A percentile compares a stretch with the other conserved stretches of the same genome.
phyloP scores from a whole-genome alignment of 1,139 yeast genomes.

The Blastobotrys ciferrii region DNA sequence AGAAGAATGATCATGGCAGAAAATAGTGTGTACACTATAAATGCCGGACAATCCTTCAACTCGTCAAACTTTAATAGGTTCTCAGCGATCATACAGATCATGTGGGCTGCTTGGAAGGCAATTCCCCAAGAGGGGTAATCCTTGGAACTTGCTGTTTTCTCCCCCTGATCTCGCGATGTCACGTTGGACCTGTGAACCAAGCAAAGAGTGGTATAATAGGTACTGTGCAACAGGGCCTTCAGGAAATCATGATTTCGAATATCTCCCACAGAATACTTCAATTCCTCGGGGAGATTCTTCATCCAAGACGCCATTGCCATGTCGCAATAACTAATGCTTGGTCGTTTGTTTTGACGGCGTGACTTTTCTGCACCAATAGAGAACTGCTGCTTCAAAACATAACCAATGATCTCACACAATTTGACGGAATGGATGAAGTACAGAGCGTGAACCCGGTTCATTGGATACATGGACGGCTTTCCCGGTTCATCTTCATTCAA shows the following conservation, averaged over 20 bases:
- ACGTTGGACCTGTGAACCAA: constrained; percentile 72
- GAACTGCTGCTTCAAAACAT: constrained; percentile 68
- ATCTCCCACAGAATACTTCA: constrained; percentile 63
- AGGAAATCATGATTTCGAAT: constrained; percentile 51
- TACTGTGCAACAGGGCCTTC: constrained; percentile 63
- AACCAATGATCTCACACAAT: constrained; percentile 71
- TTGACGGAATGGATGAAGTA: constrained; percentile 65
- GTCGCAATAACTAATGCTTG: constrained; percentile 70
- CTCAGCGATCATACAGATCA: constrained; percentile 67
- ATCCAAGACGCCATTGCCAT: constrained; percentile 81
- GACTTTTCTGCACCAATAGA: constrained; percentile 65
- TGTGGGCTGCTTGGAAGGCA: constrained; percentile 80
- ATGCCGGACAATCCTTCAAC: constrained; percentile 55
- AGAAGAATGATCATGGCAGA: constrained; percentile 72
- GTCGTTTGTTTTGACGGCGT: constrained; percentile 46
- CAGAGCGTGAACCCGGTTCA: constrained; percentile 49
- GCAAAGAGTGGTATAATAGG: constrained; percentile 70
- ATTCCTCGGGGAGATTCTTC: constrained; percentile 60
- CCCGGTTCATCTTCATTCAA: constrained; percentile 59
- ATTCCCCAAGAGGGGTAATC: constrained; percentile 78
- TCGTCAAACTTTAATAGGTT: constrained; percentile 54
- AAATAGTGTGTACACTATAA: constrained; percentile 53
- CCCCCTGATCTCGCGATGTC: constrained; percentile 47
- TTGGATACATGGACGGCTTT: constrained; percentile 44
- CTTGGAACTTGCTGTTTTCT: constrained; percentile 17